Evolutionary conservation across 345 rosid species (phyloP), one percentile per base, ranked within the genome.

Genomic region (Lepidium aucheri): DNA sequence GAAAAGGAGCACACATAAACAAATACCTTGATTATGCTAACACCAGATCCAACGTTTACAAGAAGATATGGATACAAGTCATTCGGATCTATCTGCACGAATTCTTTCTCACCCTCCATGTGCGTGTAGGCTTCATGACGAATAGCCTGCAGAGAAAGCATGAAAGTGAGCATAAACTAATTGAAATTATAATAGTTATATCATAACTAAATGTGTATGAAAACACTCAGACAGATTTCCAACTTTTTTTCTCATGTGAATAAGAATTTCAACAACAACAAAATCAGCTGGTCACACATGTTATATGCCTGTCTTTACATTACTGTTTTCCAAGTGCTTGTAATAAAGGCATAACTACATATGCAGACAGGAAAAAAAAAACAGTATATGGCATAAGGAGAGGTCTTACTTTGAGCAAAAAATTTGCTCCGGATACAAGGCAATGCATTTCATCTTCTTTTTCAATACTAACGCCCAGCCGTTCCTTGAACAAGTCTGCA

Each of bases 41-140:
- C 97, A 73, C 99, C 99, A 75, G 99, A 94, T 78, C 99, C 99
- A 68, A 94, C 66, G 68, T 94, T 94, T 30, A 91, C 99, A 35
- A 94, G 95, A 73, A 94, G 99, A 85, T 94, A 94, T 34, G 99
- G 99, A 64, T 84, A 94, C 81, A 94, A 61, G 36, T 94, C 97
- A 79, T 91, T 88, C 5, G 73, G 77, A 61, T 94, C 99, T 59
- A 94, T 83, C 84, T 88, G 99, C 73, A 91, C 90, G 78, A 94
- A 94, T 78, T 91, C 91, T 81, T 94, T 94, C 65, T 77, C 88
- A 54, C 95, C 89, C 70, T 94, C 97, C 82, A 84, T 85, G 79
- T 94, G 97, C 4, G 99, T 94, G 74, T 83, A 94, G 76, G 99
- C 99, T 83, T 94, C 99, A 83, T 94, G 99, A 40, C 97, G 93